A percentile compares a stretch with the other conserved stretches of the same genome.
phyloP scores from a whole-genome alignment of 208 protist species.

The Trypanosoma cruzi region DNA sequence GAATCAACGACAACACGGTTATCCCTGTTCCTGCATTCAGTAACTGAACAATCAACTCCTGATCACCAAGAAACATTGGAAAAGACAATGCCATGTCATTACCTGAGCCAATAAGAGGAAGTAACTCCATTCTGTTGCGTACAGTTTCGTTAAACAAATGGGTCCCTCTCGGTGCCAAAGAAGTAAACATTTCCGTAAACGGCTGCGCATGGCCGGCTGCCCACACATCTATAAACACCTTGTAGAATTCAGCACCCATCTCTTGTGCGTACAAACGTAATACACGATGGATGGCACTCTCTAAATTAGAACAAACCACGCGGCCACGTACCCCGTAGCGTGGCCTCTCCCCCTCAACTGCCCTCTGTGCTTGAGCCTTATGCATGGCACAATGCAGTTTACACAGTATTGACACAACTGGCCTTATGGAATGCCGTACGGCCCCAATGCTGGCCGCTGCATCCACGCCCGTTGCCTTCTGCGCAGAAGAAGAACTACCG shows the following conservation, averaged over 20 bases:
- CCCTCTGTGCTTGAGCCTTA: background rate
- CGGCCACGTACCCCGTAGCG: background rate
- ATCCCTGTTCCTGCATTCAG: constrained; percentile 3
- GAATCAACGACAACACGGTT: constrained; percentile 6
- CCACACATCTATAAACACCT: constrained; percentile 18
- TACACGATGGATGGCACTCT: constrained; percentile 6
- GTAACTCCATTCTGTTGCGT: background rate
- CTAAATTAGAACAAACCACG: background rate
- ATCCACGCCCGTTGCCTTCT: background rate
- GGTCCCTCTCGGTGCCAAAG: background rate
- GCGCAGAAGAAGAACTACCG: background rate
- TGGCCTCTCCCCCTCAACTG: background rate
- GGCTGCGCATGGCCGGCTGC: background rate
- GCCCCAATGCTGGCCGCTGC: background rate
- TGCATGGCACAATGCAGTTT: constrained; percentile 1
- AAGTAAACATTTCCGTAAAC: background rate
- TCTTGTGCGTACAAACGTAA: constrained; percentile 9
- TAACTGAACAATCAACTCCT: background rate
- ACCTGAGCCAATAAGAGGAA: background rate
- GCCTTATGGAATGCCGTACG: constrained; percentile 6
- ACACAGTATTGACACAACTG: constrained; percentile 21
- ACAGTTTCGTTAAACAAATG: background rate
- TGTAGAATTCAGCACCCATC: constrained; percentile 10
- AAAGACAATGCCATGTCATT: background rate
- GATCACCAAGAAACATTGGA: background rate